Evolutionary conservation across 2,329 filamentous ascomycete species (phyloP).

Genomic region (Aureobasidium sp.): DNA sequence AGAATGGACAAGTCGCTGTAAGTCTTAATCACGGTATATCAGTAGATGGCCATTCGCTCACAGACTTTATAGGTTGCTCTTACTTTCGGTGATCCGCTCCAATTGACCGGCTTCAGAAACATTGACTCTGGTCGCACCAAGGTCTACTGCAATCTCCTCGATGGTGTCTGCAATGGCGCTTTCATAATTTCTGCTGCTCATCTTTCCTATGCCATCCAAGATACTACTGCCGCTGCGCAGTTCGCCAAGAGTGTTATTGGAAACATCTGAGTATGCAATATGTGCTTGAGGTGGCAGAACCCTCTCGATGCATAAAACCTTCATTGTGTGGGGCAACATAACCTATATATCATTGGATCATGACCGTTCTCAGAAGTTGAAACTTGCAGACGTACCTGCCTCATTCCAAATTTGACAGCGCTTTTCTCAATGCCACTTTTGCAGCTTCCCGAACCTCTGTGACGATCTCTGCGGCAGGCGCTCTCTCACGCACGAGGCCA

Average conservation of each 20-base stretch:
- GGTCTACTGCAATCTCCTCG: conserved; percentile 24
- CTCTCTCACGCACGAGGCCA: conserved; percentile 46
- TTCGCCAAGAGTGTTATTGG: conserved; percentile 13
- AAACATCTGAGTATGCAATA: not conserved
- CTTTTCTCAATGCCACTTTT: not conserved
- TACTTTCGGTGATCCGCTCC: conserved; percentile 26
- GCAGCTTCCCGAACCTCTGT: conserved; percentile 23
- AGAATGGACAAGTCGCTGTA: conserved; percentile 13
- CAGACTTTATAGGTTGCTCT: conserved; percentile 18
- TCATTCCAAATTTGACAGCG: not conserved
- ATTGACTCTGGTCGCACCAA: conserved; percentile 20
- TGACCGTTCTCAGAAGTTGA: not conserved
- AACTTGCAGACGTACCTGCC: not conserved
- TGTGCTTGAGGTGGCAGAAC: too few relatives aligned
- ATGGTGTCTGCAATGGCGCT: conserved; percentile 22
- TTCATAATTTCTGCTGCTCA: conserved; percentile 23
- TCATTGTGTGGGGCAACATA: not conserved
- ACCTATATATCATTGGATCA: not conserved
- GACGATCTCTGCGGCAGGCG: conserved; percentile 45
- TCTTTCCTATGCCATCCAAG: conserved; percentile 17
- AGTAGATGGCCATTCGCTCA: not conserved
- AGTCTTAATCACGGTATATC: not conserved
- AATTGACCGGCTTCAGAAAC: conserved; percentile 19
- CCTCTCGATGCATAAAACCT: not conserved
- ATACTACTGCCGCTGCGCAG: conserved; percentile 11